Percentiles rank a stretch among this genome's conserved stretches.
Evolutionary conservation across 2,329 filamentous ascomycete species (phyloP).

Genomic region (Botryotinia calthae): DNA sequence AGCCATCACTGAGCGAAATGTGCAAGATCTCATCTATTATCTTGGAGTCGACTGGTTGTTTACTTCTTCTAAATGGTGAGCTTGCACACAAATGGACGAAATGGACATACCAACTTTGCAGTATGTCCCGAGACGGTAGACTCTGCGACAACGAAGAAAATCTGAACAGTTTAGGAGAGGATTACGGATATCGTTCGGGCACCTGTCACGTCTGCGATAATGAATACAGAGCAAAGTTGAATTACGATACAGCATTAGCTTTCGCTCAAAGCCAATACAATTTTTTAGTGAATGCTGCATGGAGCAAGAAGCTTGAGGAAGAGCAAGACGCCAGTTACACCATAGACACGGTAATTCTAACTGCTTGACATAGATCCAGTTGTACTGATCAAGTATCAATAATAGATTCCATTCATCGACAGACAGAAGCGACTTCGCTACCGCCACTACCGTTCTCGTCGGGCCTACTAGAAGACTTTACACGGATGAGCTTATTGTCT

Average conservation of each 20-base stretch:
- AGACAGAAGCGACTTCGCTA: background rate
- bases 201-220: background rate
- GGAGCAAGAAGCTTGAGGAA: background rate
- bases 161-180: background rate
- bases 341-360: background rate
- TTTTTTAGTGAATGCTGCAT: background rate
- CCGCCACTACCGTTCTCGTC: background rate
- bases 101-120: slow-evolving; percentile 7
- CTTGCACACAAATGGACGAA: slow-evolving; percentile 2
- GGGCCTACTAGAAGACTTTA: background rate
- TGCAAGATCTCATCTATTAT: slow-evolving; percentile 9
- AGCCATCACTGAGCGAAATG: background rate
- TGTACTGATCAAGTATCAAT: background rate
- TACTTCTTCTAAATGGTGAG: background rate
- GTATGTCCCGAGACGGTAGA: background rate
- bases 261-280: background rate
- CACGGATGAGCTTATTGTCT: background rate
- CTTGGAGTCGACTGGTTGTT: background rate
- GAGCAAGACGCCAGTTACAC: background rate
- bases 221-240: background rate
- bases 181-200: background rate
- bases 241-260: background rate
- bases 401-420: background rate
- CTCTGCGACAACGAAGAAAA: background rate
- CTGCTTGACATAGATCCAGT: background rate